Percentiles rank a stretch among this genome's conserved stretches.
These are phyloP conservation scores for Carnegiea gigantea DNA, from an alignment of 179 eudicot genomes.

Conservation along the genomic window DNA sequence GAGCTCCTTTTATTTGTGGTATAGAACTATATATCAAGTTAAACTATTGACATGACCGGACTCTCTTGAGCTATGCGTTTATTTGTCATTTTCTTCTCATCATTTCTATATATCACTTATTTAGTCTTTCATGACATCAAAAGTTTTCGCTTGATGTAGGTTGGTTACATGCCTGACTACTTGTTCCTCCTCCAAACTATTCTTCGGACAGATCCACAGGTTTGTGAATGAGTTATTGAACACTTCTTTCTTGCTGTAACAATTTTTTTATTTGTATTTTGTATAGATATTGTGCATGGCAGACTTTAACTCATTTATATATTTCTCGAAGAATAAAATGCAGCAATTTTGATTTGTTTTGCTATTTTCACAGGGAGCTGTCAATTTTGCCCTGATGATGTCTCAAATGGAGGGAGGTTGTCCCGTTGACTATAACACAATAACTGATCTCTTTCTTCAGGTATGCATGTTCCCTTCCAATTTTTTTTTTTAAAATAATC, in stretches of 20 bases:
- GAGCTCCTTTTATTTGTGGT: background rate
- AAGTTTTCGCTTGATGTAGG: conserved; percentile 41
- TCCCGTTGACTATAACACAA: conserved; percentile 91
- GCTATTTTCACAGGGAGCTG: conserved; percentile 73
- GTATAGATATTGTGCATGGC: background rate
- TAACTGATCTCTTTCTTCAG: conserved; percentile 97
- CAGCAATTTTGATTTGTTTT: background rate
- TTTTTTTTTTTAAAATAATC: background rate
- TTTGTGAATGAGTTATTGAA: conserved; percentile 23
- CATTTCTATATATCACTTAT: background rate
- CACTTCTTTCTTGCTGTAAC: background rate
- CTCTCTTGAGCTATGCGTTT: too few relatives aligned
- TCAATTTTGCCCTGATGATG: conserved; percentile 97
- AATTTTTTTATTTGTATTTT: background rate
- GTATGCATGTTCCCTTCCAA: conserved; percentile 28
- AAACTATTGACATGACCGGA: background rate
- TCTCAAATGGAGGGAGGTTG: conserved; percentile 99
- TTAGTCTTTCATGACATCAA: background rate
- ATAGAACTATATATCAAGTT: background rate
- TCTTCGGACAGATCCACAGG: conserved; percentile 96
- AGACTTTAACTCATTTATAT: background rate
- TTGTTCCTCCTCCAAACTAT: conserved; percentile 94
- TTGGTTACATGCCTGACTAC: conserved; percentile 96
- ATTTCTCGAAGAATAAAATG: conserved; percentile 6
- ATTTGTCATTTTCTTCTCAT: background rate